Evolutionary conservation across 192 early-diverging fungal species (phyloP), one percentile per base, ranked within the genome.

Genomic region (Borealophlyctis nickersoniae): DNA sequence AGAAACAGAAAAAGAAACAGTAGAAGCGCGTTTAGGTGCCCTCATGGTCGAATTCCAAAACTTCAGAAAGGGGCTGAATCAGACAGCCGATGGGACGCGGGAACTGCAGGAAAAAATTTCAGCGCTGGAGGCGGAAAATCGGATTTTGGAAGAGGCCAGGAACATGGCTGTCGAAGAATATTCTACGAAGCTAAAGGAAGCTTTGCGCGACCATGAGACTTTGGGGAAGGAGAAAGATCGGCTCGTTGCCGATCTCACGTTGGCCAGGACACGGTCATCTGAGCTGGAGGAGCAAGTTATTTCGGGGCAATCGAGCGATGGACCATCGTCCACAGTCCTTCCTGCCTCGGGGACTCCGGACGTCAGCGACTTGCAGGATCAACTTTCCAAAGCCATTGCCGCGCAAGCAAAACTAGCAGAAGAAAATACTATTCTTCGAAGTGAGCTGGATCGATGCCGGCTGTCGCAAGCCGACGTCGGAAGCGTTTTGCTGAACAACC

Each of bases 391-490:
- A 19, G 39, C 19, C 9, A 45, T 45, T 19, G 39, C 39, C 39
- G 39, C 39, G 9, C 39, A 45, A 19, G 32, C 31, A 4, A 48
- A 24, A 0, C 30, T 66, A 33, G 48, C 50, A 49, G 39, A 58
- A 32, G 65, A 66, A 19, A 14, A 66, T 54, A 32, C 39, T 4
- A 49, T 45, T 4, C 33, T 59, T 16, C 65, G 45, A 33, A 30
- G 22, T 9, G 65, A 66, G 29, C 36, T 58, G n/a, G 39, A 58
- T 22, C 65, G 65, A 23, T 39, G 57, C 49, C 54, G 49, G 23
- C 33, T 66, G 16, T n/a, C 65, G 27, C 65, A 66, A 50, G 65
- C 65, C 2, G 65, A 66, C 32, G 51, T 66, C 45, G 65, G 65
- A 28, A 26, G 53, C n/a, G 24, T 66, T 4, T 54, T 66, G 4